These are phyloP conservation scores for Venturiaceae sp. DNA, from an alignment of 2,329 filamentous ascomycete species.

Conservation along the genomic window DNA sequence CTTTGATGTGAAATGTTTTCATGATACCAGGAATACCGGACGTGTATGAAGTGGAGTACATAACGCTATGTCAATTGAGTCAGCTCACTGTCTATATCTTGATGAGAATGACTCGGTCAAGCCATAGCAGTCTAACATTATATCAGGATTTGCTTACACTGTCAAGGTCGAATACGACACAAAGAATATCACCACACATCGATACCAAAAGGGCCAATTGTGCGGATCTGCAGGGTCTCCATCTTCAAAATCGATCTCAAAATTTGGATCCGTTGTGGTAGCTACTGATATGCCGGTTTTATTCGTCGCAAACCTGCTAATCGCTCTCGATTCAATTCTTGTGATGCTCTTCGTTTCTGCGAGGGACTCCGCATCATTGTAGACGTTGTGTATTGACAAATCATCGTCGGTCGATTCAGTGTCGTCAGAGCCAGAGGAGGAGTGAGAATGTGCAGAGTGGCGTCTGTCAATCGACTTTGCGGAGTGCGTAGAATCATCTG, in stretches of 20 bases:
- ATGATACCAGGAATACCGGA: constrained; percentile 60
- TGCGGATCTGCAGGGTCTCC: constrained; percentile 55
- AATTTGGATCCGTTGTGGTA: constrained; percentile 43
- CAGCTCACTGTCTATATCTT: too few relatives aligned
- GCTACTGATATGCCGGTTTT: constrained; percentile 13
- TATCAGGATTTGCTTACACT: constrained; percentile 10
- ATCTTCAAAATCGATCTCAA: constrained; percentile 63
- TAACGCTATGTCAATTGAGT: constrained; percentile 31
- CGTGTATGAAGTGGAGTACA: constrained; percentile 74
- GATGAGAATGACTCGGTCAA: constrained; percentile 13
- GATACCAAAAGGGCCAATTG: constrained; percentile 56
- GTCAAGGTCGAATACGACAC: constrained; percentile 19
- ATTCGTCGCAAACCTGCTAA: neutral
- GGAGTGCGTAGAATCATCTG: neutral
- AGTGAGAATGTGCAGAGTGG: neutral
- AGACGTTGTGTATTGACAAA: neutral
- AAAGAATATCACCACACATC: constrained; percentile 39
- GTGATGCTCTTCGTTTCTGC: neutral
- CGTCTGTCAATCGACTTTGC: neutral
- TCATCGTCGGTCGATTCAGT: neutral
- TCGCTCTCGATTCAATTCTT: neutral
- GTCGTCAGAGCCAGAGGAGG: neutral
- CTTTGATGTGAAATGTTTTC: constrained; percentile 50
- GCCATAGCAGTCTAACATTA: constrained; percentile 25
- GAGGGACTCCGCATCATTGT: neutral